Conservation (phyloP, 768 basidiomycete genomes). For the Phylloporus scabripes region DNA sequence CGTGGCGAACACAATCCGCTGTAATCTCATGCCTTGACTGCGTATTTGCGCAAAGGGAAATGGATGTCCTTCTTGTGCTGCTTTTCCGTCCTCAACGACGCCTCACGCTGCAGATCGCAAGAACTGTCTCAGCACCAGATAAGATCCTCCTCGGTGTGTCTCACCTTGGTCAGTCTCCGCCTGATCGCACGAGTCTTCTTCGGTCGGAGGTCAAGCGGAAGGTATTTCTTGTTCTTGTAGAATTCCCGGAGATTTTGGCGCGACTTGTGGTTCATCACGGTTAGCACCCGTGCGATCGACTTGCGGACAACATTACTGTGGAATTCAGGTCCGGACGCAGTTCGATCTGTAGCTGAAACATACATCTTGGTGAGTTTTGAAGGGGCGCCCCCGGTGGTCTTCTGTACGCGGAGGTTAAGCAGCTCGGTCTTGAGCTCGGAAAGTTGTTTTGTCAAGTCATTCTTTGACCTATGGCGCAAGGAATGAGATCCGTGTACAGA, state of each 20-base stretch:
- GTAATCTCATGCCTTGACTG: slow-evolving; percentile 76
- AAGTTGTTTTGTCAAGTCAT: slow-evolving; percentile 93
- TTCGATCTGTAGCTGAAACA: slow-evolving; percentile 26
- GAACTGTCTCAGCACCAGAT: slow-evolving; percentile 3
- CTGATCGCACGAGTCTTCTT: slow-evolving; percentile 99
- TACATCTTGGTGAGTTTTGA: slow-evolving; percentile 98
- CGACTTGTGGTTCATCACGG: slow-evolving; percentile 97
- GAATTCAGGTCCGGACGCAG: not conserved
- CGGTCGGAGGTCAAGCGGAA: slow-evolving; percentile 93
- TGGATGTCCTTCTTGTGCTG: slow-evolving; percentile 92
- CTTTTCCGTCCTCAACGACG: slow-evolving; percentile 81
- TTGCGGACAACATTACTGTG: slow-evolving; percentile 93
- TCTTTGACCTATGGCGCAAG: slow-evolving; percentile 68
- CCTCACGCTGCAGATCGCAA: slow-evolving; percentile 58
- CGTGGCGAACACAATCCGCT: slow-evolving; percentile 17
- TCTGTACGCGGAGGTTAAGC: slow-evolving; percentile 90
- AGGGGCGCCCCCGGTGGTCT: slow-evolving; percentile 93
- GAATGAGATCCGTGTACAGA: slow-evolving; percentile 7
- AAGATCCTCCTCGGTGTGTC: slow-evolving; percentile 19
- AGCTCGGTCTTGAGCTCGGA: slow-evolving; percentile 94
- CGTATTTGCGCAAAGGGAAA: slow-evolving; percentile 92
- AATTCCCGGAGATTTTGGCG: slow-evolving; percentile 95
- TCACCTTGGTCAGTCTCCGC: slow-evolving; percentile 84
- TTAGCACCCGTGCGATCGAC: slow-evolving; percentile 96
- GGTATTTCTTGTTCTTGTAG: slow-evolving; percentile 96